Conservation (phyloP, 1,284 basidiomycete genomes). For the Microbotryomycetes sp. region DNA sequence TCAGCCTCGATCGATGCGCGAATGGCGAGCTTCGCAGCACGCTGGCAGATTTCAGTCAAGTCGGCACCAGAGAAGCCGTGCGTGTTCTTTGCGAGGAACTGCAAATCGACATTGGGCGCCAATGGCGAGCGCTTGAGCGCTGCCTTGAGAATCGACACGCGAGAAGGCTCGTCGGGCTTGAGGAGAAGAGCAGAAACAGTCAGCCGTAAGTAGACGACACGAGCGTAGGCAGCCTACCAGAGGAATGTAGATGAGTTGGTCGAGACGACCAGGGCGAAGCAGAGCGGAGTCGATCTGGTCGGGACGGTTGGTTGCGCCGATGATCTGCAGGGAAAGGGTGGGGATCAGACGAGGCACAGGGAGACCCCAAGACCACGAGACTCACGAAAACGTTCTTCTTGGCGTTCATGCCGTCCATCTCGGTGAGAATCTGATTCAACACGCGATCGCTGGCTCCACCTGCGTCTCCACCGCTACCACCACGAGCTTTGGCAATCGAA, state of each 20-base stretch:
- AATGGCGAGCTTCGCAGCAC: slow-evolving; percentile 94
- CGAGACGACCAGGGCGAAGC: slow-evolving; percentile 95
- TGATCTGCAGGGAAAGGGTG: slow-evolving; percentile 40
- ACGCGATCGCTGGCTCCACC: slow-evolving; percentile 87
- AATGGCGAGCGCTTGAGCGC: slow-evolving; percentile 89
- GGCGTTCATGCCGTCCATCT: slow-evolving; percentile 99
- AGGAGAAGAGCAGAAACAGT: slow-evolving; percentile 38
- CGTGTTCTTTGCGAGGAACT: slow-evolving; percentile 84
- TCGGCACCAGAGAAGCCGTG: slow-evolving; percentile 99
- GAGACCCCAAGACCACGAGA: not conserved
- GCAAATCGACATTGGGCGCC: slow-evolving; percentile 73
- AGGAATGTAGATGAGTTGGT: slow-evolving; percentile 50
- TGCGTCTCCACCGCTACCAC: slow-evolving; percentile 66
- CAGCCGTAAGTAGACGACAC: slow-evolving; percentile 69
- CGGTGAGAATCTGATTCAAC: slow-evolving; percentile 51
- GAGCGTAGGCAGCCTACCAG: slow-evolving; percentile 37
- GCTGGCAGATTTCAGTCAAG: slow-evolving; percentile 96
- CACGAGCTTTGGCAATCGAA: slow-evolving; percentile 95
- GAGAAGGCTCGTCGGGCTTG: slow-evolving; percentile 77
- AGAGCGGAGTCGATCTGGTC: slow-evolving; percentile 97
- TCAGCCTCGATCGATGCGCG: slow-evolving; percentile 91
- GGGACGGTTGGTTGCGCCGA: slow-evolving; percentile 97
- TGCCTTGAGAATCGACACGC: slow-evolving; percentile 85
- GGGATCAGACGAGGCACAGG: not conserved
- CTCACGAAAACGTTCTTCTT: slow-evolving; percentile 71